phyloP scores from a whole-genome alignment of 2,329 filamentous ascomycete genomes.

The Epichloe typhina region DNA sequence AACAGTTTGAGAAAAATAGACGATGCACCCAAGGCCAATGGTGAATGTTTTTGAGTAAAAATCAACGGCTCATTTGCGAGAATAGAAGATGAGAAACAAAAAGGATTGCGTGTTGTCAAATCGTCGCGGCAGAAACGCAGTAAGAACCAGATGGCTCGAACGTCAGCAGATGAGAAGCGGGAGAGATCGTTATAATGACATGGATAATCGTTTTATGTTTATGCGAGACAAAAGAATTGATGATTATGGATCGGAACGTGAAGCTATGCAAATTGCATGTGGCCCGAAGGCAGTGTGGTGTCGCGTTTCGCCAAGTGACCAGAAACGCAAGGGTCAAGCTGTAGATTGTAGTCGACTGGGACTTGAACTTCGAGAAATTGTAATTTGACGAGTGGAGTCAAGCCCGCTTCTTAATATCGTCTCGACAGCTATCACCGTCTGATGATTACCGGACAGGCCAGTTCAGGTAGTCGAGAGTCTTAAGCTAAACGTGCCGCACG shows the following conservation, averaged over 20 bases:
- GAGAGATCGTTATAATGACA: constrained; percentile 31
- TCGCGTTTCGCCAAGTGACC: neutral
- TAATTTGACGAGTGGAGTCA: neutral
- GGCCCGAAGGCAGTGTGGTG: neutral
- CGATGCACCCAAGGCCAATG: constrained; percentile 7
- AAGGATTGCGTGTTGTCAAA: constrained; percentile 22
- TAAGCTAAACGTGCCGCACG: constrained; percentile 7
- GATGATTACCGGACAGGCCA: neutral
- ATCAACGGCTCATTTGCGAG: constrained; percentile 30
- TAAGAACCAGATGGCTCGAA: constrained; percentile 18
- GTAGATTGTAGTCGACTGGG: neutral
- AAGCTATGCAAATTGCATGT: neutral
- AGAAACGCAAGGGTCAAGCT: neutral
- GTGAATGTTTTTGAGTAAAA: constrained; percentile 17
- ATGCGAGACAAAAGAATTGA: constrained; percentile 14
- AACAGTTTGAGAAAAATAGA: constrained; percentile 11
- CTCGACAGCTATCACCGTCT: neutral
- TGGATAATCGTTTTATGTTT: constrained; percentile 21
- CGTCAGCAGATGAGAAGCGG: constrained; percentile 19
- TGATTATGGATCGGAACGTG: neutral
- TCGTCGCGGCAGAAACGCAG: constrained; percentile 17
- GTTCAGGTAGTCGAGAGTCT: constrained; percentile 1
- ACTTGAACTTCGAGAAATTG: neutral
- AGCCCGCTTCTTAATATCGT: neutral
- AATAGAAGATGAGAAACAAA: constrained; percentile 21